Base-by-base conservation (phyloP, 495 filamentous ascomycete species). In the Cercophora sp. region DNA sequence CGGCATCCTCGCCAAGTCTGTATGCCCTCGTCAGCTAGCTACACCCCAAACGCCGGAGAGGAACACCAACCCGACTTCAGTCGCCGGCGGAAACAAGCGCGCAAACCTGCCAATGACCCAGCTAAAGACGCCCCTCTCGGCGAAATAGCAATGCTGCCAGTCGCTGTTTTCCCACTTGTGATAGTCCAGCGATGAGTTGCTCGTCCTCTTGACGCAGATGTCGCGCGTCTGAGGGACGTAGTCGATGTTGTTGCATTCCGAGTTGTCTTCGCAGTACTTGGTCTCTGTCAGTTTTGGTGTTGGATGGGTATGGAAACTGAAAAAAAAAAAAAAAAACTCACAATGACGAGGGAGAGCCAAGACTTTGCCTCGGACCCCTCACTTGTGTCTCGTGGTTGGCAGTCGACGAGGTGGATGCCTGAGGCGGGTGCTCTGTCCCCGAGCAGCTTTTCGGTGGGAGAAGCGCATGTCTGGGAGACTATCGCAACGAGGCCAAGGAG, bases 141-240 rank as follows among this genome's bases (percentile, higher is more conserved):
- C 46, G 27, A 49, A 49, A 35, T 37, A 24, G 18, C 46, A 49
- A 6, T 23, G n/a, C 10, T 36, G 15, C 46, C 46, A 49, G 10
- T 49, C 46, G 32, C 29, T 49, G 31, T 24, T 49, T 24, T 49
- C 29, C 46, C 46, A 49, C 46, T 37, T 49, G 9, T 49, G 46
- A 22, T 23, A 49, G 31, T 49, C 46, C 3, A 6, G 5, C 8
- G 46, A 23, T 19, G 37, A 16, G 24, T 49, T 49, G 32, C 27
- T 49, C 15, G 15, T 37, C 32, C 24, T 34, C 46, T 49, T 49
- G 29, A 49, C 46, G 46, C 46, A 49, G 11, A 49, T 34, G 15
- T 49, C 46, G 2, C 31, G 29, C 15, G n/a, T 15, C 19, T 29
- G 11, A 5, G 46, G 46, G 8, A 49, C 27, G 27, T 49, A 24